These are phyloP conservation scores for Sugiyamaella castrensis DNA, from an alignment of 1,139 yeast species.

Conservation along the genomic window DNA sequence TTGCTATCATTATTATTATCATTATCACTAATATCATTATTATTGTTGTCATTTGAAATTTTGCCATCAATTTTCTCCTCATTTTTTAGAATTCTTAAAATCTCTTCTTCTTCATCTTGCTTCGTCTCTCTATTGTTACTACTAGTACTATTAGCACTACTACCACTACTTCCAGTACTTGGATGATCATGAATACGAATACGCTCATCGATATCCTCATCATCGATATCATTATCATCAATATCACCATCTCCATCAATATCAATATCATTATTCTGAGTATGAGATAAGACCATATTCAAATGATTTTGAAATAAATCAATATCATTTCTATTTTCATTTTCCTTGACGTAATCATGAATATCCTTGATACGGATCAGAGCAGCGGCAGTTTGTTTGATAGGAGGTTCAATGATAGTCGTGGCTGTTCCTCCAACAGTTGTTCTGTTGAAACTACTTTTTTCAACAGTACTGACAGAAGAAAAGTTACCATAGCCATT, in stretches of 20 bases:
- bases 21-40: slow-evolving; percentile 5
- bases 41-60: background rate
- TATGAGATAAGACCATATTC: background rate
- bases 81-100: slow-evolving; percentile 5
- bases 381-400: background rate
- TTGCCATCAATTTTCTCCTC: background rate
- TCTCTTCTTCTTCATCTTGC: slow-evolving; percentile 6
- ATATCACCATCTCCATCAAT: background rate
- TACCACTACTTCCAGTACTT: slow-evolving; percentile 9
- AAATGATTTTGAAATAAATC: slow-evolving; percentile 1
- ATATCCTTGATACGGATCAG: slow-evolving; percentile 4
- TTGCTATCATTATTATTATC: background rate
- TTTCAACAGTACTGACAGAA: too few species aligned
- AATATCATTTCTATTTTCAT: slow-evolving; percentile 1
- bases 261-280: background rate
- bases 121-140: background rate
- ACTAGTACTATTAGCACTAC: background rate
- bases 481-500: too few species aligned
- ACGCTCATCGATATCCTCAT: background rate
- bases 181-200: slow-evolving; percentile 6
- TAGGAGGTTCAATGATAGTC: too few species aligned
- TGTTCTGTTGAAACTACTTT: too few species aligned
- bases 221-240: background rate
- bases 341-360: slow-evolving; percentile 7
- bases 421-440: too few species aligned